Evolutionary conservation across 106 monocot species (phyloP).

Genomic region (Dendrobium nobile): DNA sequence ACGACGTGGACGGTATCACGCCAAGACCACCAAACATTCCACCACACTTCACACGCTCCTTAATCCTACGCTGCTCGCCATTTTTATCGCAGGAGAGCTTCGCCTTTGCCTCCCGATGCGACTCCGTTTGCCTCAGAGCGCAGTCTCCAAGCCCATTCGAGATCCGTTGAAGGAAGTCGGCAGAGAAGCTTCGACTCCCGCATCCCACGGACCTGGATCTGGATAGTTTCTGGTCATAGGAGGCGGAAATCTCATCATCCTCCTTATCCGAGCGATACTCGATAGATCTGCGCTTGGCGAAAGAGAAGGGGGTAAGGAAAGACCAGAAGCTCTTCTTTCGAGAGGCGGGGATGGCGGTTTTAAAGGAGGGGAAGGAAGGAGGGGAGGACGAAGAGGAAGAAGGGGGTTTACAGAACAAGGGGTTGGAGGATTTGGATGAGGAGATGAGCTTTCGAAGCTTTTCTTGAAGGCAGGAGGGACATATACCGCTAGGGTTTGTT

Average conservation of each 20-base stretch:
- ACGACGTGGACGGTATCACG: conserved; percentile 23
- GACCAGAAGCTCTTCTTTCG: conserved; percentile 65
- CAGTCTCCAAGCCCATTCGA: conserved; percentile 42
- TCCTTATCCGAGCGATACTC: conserved; percentile 10
- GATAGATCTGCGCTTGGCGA: conserved; percentile 17
- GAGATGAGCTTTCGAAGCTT: conserved; percentile 62
- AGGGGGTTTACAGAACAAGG: conserved; percentile 21
- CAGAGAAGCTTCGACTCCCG: conserved; percentile 45
- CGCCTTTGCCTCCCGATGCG: conserved; percentile 33
- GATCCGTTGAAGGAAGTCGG: conserved; percentile 44
- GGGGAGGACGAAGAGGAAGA: conserved; percentile 26
- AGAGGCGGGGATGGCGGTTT: conserved; percentile 24
- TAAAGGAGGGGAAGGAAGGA: conserved; percentile 20
- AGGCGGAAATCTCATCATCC: background rate
- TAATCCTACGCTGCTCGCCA: conserved; percentile 8
- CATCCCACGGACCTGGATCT: conserved; percentile 47
- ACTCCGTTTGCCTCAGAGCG: conserved; percentile 38
- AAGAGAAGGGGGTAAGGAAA: conserved; percentile 28
- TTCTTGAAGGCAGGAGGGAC: conserved; percentile 57
- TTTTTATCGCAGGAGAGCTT: background rate
- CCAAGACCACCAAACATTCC: conserved; percentile 51
- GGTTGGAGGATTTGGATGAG: conserved; percentile 38
- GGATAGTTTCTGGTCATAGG: conserved; percentile 31
- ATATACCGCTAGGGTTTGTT: conserved; percentile 42
- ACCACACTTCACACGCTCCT: conserved; percentile 39